Evolutionary conservation across 345 rosid species (phyloP), one percentile per base, ranked within the genome.

Genomic region (Zanthoxylum bungeanum): DNA sequence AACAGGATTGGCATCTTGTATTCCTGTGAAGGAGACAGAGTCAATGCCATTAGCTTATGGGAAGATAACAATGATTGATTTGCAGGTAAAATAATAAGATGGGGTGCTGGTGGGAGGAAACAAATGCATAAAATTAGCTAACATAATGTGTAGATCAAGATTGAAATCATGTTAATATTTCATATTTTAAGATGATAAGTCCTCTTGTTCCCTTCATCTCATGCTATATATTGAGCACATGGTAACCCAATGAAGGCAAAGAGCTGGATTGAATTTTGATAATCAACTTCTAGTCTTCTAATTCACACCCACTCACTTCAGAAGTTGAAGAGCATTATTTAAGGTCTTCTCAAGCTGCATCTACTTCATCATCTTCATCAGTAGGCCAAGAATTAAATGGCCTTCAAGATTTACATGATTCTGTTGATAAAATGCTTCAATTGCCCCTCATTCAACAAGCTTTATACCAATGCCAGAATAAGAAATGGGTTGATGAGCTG

Each of bases 341-440:
- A 4, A 71, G 39, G 25, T 21, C 59, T 50, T 31, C 46, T 9
- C 28, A 50, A 66, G 70, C 11, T n/a, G 28, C 59, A 46, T 46
- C 56, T 33, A 50, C 70, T n/a, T 8, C 65, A 11, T 66, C 58
- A 33, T 31, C 68, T 27, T 25, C 60, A 7, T 64, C 51, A n/a
- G n/a, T 66, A 4, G 21, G 67, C 28, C 77, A 47, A 0, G 69
- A 72, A 25, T 75, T 75, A 16, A 63, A 56, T 50, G 57, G 67
- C 46, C 79, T 81, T 33, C 72, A 76, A 34, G 81, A 81, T 69
- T 79, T 84, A 73, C 76, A 84, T 31, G 78, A 76, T 16, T 71
- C 64, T 62, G 77, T 77, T 7, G 76, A 79, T 11, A 76, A 69
- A 39, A 30, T 66, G 27, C 58, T 66, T 49, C 28, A n/a, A 34